Evolutionary conservation across 2,329 filamentous ascomycete genomes (phyloP).

Genomic region (Byssochlamys sp.): DNA sequence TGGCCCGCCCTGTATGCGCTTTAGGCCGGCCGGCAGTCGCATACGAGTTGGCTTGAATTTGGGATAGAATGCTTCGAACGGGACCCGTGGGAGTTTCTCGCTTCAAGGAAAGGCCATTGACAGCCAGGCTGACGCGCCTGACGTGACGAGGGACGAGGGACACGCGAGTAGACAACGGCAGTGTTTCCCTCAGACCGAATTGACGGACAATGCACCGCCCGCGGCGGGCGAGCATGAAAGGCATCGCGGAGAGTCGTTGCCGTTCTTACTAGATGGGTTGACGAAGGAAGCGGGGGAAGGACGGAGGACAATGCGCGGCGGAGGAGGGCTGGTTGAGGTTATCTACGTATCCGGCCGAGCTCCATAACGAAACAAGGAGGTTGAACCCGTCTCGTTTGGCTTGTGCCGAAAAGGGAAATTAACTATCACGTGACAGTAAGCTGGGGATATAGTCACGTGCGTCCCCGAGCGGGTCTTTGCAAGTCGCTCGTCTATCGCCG

Average conservation of each 20-base stretch:
- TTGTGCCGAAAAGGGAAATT: conserved; percentile 4
- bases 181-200: conserved; percentile 16
- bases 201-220: conserved; percentile 21
- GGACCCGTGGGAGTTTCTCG: conserved; percentile 7
- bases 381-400: conserved; percentile 1
- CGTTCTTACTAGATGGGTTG: neutral
- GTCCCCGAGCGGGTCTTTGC: neutral
- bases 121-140: conserved; percentile 15
- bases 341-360: neutral
- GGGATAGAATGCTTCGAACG: conserved; percentile 10
- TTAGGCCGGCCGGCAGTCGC: conserved; percentile 24
- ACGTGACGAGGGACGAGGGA: conserved; percentile 18
- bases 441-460: neutral
- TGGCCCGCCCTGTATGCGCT: conserved; percentile 19
- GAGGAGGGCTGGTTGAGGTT: neutral
- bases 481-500: neutral
- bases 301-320: neutral
- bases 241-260: conserved; percentile 14
- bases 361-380: conserved; percentile 2
- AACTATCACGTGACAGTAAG: neutral
- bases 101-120: conserved; percentile 8
- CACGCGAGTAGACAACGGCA: conserved; percentile 18
- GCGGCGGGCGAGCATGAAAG: conserved; percentile 22
- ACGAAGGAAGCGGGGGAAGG: neutral
- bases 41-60: conserved; percentile 18